Evolutionary conservation across 148 eudicot species (phyloP).

Genomic region (Vaccinium vitisidaea): DNA sequence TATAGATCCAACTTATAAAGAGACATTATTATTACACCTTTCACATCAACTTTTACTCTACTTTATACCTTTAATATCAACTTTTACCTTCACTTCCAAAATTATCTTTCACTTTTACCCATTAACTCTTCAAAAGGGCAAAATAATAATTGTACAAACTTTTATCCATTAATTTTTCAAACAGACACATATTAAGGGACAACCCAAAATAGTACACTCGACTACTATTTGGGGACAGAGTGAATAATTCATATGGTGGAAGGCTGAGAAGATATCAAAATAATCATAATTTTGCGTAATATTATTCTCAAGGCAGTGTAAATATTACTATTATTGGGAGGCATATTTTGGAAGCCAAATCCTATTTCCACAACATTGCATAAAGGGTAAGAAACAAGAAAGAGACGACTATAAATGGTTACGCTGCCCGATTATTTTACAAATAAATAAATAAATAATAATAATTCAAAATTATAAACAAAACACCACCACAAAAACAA

Average conservation of each 20-base stretch:
- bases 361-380: not conserved
- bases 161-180: too few species aligned
- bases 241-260: not conserved
- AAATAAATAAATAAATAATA: not conserved
- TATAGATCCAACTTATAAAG: too few species aligned
- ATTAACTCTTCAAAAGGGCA: too few species aligned
- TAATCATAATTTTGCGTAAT: not conserved
- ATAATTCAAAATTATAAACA: not conserved
- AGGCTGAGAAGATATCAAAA: not conserved
- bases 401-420: constrained; percentile 34
- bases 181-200: too few species aligned
- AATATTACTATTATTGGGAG: not conserved
- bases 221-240: too few species aligned
- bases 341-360: constrained; percentile 2
- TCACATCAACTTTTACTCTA: too few species aligned
- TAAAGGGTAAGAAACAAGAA: constrained; percentile 16
- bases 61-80: too few species aligned
- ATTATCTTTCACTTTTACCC: too few species aligned
- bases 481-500: constrained; percentile 27
- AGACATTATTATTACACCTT: too few species aligned
- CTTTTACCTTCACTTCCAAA: too few species aligned
- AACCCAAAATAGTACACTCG: too few species aligned
- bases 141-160: too few species aligned
- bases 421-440: constrained; percentile 34
- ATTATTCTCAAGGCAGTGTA: not conserved